Evolutionary conservation across 164 flowering plant genomes (phyloP).

Genomic region (Tinospora cordifolia): DNA sequence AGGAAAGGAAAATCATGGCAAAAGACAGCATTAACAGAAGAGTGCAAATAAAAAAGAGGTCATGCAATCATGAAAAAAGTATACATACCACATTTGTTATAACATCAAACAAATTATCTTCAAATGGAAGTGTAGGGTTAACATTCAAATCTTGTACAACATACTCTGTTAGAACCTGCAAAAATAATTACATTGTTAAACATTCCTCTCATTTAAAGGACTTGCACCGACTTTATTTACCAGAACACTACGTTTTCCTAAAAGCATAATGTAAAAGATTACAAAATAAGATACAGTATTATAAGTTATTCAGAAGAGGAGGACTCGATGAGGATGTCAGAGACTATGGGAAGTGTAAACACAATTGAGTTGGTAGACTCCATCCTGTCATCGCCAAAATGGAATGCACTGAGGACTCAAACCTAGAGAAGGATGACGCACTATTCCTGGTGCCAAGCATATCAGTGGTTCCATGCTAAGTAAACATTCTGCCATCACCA

Average conservation of each 20-base stretch:
- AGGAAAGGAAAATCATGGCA: background rate
- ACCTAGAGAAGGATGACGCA: too few relatives aligned
- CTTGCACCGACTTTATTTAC: too few relatives aligned
- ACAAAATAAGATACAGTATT: background rate
- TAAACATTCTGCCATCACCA: too few relatives aligned
- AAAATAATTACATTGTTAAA: background rate
- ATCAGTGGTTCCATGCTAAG: too few relatives aligned
- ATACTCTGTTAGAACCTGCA: slow-evolving; percentile 80
- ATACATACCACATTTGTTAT: slow-evolving; percentile 81
- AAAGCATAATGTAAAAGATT: background rate
- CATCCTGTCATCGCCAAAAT: too few relatives aligned
- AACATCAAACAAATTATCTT: slow-evolving; percentile 73
- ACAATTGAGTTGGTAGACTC: too few relatives aligned
- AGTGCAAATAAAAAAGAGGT: background rate
- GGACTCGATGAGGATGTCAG: too few relatives aligned
- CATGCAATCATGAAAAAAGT: background rate
- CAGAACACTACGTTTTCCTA: too few relatives aligned
- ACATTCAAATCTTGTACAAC: slow-evolving; percentile 79
- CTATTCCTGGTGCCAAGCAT: too few relatives aligned
- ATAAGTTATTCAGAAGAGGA: background rate
- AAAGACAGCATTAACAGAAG: background rate
- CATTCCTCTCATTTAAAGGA: background rate
- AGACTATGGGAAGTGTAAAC: too few relatives aligned
- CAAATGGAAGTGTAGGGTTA: slow-evolving; percentile 80
- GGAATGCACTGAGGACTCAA: too few relatives aligned